These are phyloP conservation scores for Phytophthora agathidicida DNA, from an alignment of 352 stramenopile species.

Conservation along the genomic window DNA sequence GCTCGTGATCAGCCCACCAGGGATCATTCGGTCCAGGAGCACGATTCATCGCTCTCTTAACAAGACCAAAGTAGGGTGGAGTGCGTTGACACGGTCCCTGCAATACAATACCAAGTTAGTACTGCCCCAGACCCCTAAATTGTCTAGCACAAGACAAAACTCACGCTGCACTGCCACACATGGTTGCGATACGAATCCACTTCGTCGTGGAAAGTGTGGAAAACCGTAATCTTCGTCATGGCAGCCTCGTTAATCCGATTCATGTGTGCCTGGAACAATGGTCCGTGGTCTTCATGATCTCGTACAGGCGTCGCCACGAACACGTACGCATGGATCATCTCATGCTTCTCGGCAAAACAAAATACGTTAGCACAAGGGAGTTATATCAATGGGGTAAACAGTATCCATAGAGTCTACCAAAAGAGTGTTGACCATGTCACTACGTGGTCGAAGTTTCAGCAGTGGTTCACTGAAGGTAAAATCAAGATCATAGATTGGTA, in stretches of 20 bases:
- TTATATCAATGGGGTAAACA: too few species aligned
- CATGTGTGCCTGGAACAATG: slow-evolving; percentile 85
- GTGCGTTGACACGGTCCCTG: slow-evolving; percentile 68
- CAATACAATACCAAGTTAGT: not conserved
- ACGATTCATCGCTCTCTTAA: slow-evolving; percentile 90
- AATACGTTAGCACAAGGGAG: not conserved
- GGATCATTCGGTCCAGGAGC: slow-evolving; percentile 70
- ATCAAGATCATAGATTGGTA: too few species aligned
- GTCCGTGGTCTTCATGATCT: slow-evolving; percentile 88
- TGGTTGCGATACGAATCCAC: slow-evolving; percentile 86
- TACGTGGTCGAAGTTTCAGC: slow-evolving; percentile 78
- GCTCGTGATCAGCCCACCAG: slow-evolving; percentile 79
- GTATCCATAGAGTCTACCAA: slow-evolving; percentile 47
- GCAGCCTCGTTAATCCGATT: slow-evolving; percentile 72
- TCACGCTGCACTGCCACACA: slow-evolving; percentile 86
- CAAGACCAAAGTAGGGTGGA: slow-evolving; percentile 79
- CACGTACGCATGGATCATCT: slow-evolving; percentile 92
- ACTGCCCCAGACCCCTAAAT: not conserved
- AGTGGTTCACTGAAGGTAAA: slow-evolving; percentile 64
- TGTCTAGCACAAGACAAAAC: slow-evolving; percentile 9
- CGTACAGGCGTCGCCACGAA: slow-evolving; percentile 81
- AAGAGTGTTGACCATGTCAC: slow-evolving; percentile 89
- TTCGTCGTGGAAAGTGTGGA: slow-evolving; percentile 91
- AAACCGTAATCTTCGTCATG: slow-evolving; percentile 85
- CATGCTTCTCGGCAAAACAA: slow-evolving; percentile 58